These are phyloP conservation scores for Podosphaera xanthii DNA, from an alignment of 2,329 filamentous ascomycete species.

Conservation along the genomic window DNA sequence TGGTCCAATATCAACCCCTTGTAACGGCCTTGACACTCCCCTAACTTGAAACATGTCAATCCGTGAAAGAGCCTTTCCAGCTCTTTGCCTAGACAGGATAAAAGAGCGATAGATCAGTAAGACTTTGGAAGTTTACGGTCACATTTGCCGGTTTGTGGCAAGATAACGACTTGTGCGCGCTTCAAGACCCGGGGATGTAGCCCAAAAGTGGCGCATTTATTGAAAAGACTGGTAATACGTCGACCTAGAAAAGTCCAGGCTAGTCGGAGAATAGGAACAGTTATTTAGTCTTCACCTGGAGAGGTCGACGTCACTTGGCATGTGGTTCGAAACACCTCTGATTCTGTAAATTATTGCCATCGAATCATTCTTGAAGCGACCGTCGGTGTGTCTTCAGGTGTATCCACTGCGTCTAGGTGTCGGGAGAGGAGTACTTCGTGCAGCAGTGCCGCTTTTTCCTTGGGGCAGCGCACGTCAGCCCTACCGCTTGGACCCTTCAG, in stretches of 20 bases:
- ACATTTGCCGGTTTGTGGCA: not conserved
- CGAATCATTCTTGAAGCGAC: not conserved
- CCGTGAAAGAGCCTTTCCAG: not conserved
- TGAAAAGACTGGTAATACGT: not conserved
- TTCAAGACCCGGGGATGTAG: not conserved
- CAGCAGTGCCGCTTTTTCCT: not conserved
- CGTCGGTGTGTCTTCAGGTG: not conserved
- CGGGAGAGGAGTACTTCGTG: not conserved
- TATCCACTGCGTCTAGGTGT: not conserved
- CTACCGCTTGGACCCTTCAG: not conserved
- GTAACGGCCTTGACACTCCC: no score
- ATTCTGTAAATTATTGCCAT: not conserved
- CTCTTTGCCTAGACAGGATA: not conserved
- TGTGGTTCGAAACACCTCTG: not conserved
- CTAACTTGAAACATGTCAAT: no score
- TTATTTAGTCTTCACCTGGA: not conserved
- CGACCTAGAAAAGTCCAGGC: not conserved
- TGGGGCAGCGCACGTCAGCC: not conserved
- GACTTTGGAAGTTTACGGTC: not conserved
- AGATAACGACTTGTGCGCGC: not conserved
- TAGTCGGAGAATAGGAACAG: not conserved
- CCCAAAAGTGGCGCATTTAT: not conserved
- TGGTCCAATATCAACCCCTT: no score
- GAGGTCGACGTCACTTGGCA: not conserved
- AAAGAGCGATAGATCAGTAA: not conserved